Base-by-base conservation (phyloP, 805 yeast genomes). In the Yarrowia porcina region DNA sequence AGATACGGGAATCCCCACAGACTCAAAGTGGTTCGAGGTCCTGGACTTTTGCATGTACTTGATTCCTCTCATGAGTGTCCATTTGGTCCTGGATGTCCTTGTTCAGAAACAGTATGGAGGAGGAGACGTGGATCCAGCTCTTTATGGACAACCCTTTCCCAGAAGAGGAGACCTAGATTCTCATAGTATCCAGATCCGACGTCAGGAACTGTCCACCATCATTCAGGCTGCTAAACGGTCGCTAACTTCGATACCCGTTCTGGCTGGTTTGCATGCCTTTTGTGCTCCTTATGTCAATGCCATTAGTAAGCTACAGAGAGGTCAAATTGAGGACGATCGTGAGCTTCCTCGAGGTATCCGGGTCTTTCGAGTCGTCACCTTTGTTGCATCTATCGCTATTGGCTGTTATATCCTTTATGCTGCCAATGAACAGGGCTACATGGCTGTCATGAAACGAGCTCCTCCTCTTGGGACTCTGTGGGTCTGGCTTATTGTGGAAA, bases 401-500 rank as follows among this genome's bases (percentile, higher is more conserved):
- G 78, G 78, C 42, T 65, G 73, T 35, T 75, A 74, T 63, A 64
- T 76, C 30, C 67, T 75, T 17, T 69, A 69, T 54, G 66, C 71
- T 7, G 66, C 75, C 28, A 69, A 74, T 59, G 73, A 69, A 59
- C 73, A 70, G 45, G 77, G 76, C 33, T 76, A 76, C 68, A 73
- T 70, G 66, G 72, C 75, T 2, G 70, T 73, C 20, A 77, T 76
- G 78, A 67, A 69, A 41, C 65, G 70, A 44, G 77, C 77, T 7
- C 80, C 80, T 10, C 75, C 79, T 1, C 65, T 76, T 5, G 79
- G 78, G 18, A 76, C 80, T 13, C 63, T 76, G 9, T 73, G 76
- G 72, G 71, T 74, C 9, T 76, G 79, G 78, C 66, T 74, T 23
- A 72, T 76, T 54, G 65, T 76, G 18, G 80, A 77, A 64, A 65